phyloP scores from a whole-genome alignment of 306 rosid species.

The Vachellia collinsii region DNA sequence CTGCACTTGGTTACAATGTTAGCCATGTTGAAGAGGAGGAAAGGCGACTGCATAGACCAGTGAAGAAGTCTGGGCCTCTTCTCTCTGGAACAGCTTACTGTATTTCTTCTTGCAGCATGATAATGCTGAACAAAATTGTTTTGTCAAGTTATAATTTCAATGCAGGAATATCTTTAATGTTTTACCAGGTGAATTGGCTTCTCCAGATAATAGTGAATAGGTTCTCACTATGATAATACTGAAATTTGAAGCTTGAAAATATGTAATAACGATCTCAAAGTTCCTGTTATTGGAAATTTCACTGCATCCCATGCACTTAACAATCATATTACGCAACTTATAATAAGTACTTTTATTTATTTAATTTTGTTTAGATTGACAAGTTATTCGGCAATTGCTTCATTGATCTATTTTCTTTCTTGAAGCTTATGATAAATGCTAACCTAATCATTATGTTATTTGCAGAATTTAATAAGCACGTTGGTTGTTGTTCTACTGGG shows the following conservation, averaged over 20 bases:
- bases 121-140: conserved; percentile 80
- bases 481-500: conserved; percentile 68
- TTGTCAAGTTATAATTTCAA: conserved; percentile 75
- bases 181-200: conserved; percentile 71
- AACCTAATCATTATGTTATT: conserved; percentile 27
- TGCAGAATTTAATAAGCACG: conserved; percentile 81
- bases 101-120: conserved; percentile 92
- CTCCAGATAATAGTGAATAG: neutral
- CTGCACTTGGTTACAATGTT: conserved; percentile 38
- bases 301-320: neutral
- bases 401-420: conserved; percentile 13
- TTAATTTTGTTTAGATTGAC: neutral
- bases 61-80: conserved; percentile 68
- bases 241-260: conserved; percentile 11
- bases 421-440: conserved; percentile 19
- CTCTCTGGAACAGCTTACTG: conserved; percentile 86
- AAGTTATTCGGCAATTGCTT: neutral
- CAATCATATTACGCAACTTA: neutral
- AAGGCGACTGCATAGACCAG: conserved; percentile 56
- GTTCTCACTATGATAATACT: neutral
- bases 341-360: neutral
- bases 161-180: conserved; percentile 89
- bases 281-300: neutral
- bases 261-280: neutral
- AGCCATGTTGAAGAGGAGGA: conserved; percentile 50